Base-by-base conservation (phyloP, 345 rosid genomes). In the Theobroma cacao region DNA sequence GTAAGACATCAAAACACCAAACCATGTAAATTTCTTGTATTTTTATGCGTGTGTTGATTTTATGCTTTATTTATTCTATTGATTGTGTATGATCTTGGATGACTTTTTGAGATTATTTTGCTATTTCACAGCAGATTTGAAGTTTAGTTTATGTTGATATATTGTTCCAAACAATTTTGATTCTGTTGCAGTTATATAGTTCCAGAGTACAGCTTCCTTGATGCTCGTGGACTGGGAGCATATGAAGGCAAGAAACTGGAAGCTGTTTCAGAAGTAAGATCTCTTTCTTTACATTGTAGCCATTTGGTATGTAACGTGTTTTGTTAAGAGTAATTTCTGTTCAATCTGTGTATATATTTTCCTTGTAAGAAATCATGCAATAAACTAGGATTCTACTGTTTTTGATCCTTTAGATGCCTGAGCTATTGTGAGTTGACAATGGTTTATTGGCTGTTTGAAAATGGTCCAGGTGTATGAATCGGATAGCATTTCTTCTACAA, bases 171-270 rank as follows among this genome's bases (percentile, higher is more conserved):
- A 9, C 2, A 6, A 31, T 69, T n/a, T 26, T 33, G 28, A 33
- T 41, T 73, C 68, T 74, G 30, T 62, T 82, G 85, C 85, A 95
- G 98, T 83, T 90, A 88, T 70, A 85, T 95, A 76, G 98, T 95
- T 79, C 98, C 98, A 0, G 98, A 95, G 63, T 95, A 93, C 69
- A 95, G 94, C 89, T 94, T 94, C 74, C 87, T 95, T 36, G 98
- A 95, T 87, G 98, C 98, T 79, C 95, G 98, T 33, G 98, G 98
- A 62, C 80, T 95, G 85, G 98, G 98, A 82, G 95, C 98, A 71
- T 95, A 89, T 77, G 98, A 95, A 83, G 98, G 98, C 81, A 90
- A 85, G 88, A 89, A 86, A 72, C 76, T 95, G 75, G 97, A 93
- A 64, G 83, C 91, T 14, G 78, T 93, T 76, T 91, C 98, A 20